phyloP scores from a whole-genome alignment of 139 green algal genomes.

The Monoraphidium neglectum region DNA sequence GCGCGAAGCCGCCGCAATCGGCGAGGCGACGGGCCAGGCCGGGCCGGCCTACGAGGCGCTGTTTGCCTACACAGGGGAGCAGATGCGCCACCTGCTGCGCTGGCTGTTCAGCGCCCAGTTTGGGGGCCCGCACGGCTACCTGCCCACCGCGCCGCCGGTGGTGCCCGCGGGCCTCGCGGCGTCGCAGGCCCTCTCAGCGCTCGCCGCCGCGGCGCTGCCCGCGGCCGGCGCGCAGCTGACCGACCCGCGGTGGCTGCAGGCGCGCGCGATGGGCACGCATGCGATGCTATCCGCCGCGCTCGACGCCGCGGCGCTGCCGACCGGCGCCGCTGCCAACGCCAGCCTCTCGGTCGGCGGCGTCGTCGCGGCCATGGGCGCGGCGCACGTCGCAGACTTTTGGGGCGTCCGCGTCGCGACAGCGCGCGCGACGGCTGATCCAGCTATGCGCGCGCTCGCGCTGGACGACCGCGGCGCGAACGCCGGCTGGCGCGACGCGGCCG shows the following conservation, averaged over 20 bases:
- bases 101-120: slow-evolving; percentile 36
- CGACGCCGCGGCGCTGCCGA: neutral
- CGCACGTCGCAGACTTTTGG: slow-evolving; percentile 32
- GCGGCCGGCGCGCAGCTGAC: neutral
- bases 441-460: neutral
- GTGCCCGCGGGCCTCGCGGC: neutral
- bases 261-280: slow-evolving; percentile 11
- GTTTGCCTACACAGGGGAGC: slow-evolving; percentile 10
- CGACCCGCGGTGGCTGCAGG: slow-evolving; percentile 15
- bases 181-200: neutral
- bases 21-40: neutral
- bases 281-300: neutral
- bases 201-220: slow-evolving; percentile 18
- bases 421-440: neutral
- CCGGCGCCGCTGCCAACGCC: neutral
- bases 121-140: neutral
- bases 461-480: neutral
- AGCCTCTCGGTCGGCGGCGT: neutral
- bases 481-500: neutral
- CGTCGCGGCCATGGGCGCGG: neutral
- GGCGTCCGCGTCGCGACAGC: slow-evolving; percentile 9
- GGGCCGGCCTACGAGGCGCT: slow-evolving; percentile 7
- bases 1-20: neutral
- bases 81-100: slow-evolving; percentile 12
- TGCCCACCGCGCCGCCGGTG: neutral